A percentile compares a stretch with the other conserved stretches of the same genome.
Evolutionary conservation across 1,284 basidiomycete genomes (phyloP).

Genomic region (Tremellales sp.): DNA sequence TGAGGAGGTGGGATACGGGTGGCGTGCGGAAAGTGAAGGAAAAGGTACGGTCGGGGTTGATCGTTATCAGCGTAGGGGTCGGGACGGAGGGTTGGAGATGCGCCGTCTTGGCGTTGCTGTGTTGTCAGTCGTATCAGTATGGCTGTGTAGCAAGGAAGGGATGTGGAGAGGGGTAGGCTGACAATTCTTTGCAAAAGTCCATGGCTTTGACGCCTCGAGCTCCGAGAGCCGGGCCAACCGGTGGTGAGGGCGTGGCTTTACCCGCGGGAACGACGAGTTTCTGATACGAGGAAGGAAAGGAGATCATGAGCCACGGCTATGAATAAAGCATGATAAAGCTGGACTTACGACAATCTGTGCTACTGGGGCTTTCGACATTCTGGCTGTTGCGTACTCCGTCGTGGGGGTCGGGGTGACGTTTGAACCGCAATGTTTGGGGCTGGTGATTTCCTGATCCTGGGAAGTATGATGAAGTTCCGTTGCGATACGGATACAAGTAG

Average conservation of each 20-base stretch:
- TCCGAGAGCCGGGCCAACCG: conserved; percentile 94
- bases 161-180: conserved; percentile 8
- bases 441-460: too few relatives aligned
- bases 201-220: conserved; percentile 98
- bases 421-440: too few relatives aligned
- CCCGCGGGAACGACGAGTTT: conserved; percentile 87
- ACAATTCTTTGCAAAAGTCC: conserved; percentile 97
- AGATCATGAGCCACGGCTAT: background rate
- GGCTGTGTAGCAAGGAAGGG: background rate
- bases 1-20: conserved; percentile 85
- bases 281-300: conserved; percentile 47
- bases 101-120: conserved; percentile 78
- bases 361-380: conserved; percentile 24
- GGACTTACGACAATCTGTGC: conserved; percentile 25
- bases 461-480: too few relatives aligned
- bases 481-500: too few relatives aligned
- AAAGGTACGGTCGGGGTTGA: conserved; percentile 93
- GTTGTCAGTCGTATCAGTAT: too few relatives aligned
- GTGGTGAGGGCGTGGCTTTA: conserved; percentile 92
- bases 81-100: conserved; percentile 84
- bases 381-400: background rate
- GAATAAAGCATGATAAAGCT: background rate
- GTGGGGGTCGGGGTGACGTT: too few relatives aligned
- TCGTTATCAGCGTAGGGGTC: conserved; percentile 82
- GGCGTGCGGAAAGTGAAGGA: conserved; percentile 89